Conservation (phyloP, 371 early-diverging fungal genomes). For the Enteropsectra breve region DNA sequence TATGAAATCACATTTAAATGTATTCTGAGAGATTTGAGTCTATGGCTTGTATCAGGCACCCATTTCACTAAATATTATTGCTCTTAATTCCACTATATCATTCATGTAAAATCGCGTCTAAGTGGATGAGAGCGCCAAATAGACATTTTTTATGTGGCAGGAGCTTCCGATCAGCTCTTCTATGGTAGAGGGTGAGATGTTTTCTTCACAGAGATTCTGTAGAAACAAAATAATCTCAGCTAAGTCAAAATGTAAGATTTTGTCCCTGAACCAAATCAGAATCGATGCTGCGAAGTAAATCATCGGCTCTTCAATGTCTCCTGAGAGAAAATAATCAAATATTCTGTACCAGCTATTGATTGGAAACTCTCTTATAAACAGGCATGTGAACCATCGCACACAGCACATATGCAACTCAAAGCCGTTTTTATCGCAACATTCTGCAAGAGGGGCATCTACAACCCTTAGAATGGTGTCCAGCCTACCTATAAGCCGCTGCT, state of each 20-base stretch:
- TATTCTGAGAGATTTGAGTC: too few species aligned
- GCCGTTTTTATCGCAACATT: slow-evolving; percentile 68
- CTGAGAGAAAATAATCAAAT: slow-evolving; percentile 79
- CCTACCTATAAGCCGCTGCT: slow-evolving; percentile 24
- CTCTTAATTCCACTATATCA: background rate
- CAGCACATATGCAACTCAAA: slow-evolving; percentile 91
- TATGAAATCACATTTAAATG: too few species aligned
- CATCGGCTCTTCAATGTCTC: slow-evolving; percentile 80
- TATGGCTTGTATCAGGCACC: too few species aligned
- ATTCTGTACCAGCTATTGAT: slow-evolving; percentile 74
- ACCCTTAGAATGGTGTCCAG: slow-evolving; percentile 23
- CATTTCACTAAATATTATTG: background rate
- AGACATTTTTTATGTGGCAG: background rate
- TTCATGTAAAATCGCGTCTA: background rate
- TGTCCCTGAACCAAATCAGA: slow-evolving; percentile 75
- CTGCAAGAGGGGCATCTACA: slow-evolving; percentile 39
- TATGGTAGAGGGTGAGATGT: slow-evolving; percentile 19
- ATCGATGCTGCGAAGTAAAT: slow-evolving; percentile 90
- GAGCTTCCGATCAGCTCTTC: slow-evolving; percentile 8
- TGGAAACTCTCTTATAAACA: slow-evolving; percentile 83
- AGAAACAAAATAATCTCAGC: slow-evolving; percentile 81
- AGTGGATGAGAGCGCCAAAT: too few species aligned
- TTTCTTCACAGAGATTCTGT: slow-evolving; percentile 72
- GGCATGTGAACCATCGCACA: slow-evolving; percentile 96
- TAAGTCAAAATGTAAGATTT: slow-evolving; percentile 74